Evolutionary conservation across 805 yeast genomes (phyloP).

Genomic region (Lipomyces sp.): DNA sequence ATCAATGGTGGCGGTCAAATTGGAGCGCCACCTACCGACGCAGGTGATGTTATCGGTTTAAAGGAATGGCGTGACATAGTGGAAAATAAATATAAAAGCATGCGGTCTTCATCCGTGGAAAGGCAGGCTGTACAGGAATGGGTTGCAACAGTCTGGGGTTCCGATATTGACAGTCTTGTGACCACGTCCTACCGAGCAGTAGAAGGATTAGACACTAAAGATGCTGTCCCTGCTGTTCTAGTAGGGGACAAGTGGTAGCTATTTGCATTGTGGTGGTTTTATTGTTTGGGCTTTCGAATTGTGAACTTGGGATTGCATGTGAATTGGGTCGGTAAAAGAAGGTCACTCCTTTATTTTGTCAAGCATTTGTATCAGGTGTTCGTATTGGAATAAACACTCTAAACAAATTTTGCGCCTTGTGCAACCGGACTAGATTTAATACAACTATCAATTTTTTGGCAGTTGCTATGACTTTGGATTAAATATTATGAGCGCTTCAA

Average conservation of each 20-base stretch:
- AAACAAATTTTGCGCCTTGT: no score
- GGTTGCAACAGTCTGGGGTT: slow-evolving; percentile 32
- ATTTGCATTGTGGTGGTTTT: not conserved
- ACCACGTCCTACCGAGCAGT: slow-evolving; percentile 27
- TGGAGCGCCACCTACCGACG: slow-evolving; percentile 47
- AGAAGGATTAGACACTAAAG: slow-evolving; percentile 20
- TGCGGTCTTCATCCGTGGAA: slow-evolving; percentile 40
- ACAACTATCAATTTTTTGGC: no score
- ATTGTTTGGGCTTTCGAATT: not conserved
- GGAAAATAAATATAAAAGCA: slow-evolving; percentile 49
- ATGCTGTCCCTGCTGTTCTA: slow-evolving; percentile 31
- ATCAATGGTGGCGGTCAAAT: slow-evolving; percentile 96
- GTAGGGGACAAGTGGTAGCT: slow-evolving; percentile 35
- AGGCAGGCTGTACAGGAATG: slow-evolving; percentile 23
- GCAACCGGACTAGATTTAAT: no score
- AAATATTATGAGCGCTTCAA: no score
- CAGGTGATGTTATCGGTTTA: slow-evolving; percentile 27
- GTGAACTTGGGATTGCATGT: not conserved
- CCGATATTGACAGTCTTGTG: slow-evolving; percentile 17
- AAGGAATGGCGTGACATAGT: slow-evolving; percentile 45
- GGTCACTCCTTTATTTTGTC: not conserved
- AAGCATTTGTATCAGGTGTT: not conserved
- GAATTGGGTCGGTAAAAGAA: not conserved
- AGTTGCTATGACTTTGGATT: no score
- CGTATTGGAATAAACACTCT: not conserved